Percentiles rank a stretch among this genome's conserved stretches.
phyloP scores from a whole-genome alignment of 2,329 filamentous ascomycete species.

The Arthrobotrys conoides region DNA sequence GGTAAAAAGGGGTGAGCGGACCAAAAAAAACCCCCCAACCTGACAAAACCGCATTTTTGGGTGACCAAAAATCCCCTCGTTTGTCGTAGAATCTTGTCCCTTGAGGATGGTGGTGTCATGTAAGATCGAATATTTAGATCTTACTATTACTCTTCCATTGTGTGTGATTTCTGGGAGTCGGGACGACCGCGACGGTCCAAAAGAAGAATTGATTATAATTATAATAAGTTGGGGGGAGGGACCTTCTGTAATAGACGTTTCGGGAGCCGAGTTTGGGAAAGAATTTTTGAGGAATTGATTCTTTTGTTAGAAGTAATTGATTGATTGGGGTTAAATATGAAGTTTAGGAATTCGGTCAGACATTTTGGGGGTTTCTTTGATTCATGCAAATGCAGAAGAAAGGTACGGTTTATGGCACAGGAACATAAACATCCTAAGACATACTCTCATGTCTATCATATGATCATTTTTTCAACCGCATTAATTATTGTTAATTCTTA shows the following conservation, averaged over 20 bases:
- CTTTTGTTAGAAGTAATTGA: background rate
- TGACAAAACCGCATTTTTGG: slow-evolving; percentile 12
- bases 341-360: slow-evolving; percentile 15
- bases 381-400: background rate
- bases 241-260: slow-evolving; percentile 22
- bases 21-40: background rate
- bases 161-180: slow-evolving; percentile 19
- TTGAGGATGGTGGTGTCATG: slow-evolving; percentile 49
- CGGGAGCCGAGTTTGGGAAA: slow-evolving; percentile 7
- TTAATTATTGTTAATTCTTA: too few relatives aligned
- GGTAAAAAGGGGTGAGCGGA: slow-evolving; percentile 33
- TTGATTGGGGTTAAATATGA: background rate
- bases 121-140: slow-evolving; percentile 34
- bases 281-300: background rate
- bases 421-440: background rate
- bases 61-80: background rate
- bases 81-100: slow-evolving; percentile 15
- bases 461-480: background rate
- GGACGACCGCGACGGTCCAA: background rate
- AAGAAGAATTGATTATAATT: background rate
- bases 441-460: too few relatives aligned
- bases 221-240: too few relatives aligned
- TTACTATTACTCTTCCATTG: slow-evolving; percentile 24
- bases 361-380: slow-evolving; percentile 4
- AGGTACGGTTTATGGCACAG: too few relatives aligned